Conservation (phyloP, 495 filamentous ascomycete species). For the Sordaria brevicollis region DNA sequence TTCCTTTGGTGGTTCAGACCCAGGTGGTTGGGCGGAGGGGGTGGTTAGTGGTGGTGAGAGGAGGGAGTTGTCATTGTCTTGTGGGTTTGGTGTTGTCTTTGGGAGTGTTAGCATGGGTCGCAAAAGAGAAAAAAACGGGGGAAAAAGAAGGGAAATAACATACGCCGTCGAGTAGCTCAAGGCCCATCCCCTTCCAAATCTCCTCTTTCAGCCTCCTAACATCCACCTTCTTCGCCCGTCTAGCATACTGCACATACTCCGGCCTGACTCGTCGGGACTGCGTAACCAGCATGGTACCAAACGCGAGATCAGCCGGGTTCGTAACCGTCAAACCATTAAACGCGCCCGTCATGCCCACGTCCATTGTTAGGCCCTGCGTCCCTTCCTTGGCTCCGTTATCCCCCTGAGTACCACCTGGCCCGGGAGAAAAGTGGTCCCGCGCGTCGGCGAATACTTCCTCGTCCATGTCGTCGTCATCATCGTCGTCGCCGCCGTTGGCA, state of each 20-base stretch:
- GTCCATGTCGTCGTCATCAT: constrained; percentile 59
- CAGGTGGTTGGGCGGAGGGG: constrained; percentile 23
- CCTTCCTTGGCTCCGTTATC: constrained; percentile 3
- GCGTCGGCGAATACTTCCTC: constrained; percentile 79
- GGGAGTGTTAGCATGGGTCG: neutral
- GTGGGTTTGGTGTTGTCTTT: neutral
- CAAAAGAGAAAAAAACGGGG: constrained; percentile 10
- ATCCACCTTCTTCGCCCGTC: constrained; percentile 98
- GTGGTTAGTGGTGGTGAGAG: neutral
- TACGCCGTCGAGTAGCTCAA: constrained; percentile 38
- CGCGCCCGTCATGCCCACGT: constrained; percentile 36
- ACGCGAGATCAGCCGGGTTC: constrained; percentile 50
- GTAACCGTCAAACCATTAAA: constrained; percentile 39
- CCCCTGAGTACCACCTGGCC: constrained; percentile 42
- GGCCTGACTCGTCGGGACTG: constrained; percentile 71
- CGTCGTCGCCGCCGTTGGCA: constrained; percentile 56
- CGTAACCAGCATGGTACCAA: constrained; percentile 90
- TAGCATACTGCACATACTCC: constrained; percentile 93
- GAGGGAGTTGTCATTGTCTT: neutral
- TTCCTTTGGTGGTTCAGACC: neutral
- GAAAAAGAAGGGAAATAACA: constrained; percentile 8
- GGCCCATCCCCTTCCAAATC: constrained; percentile 83
- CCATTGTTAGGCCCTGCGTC: constrained; percentile 18
- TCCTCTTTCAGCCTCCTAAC: constrained; percentile 89
- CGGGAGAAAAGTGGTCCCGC: constrained; percentile 76